These are phyloP conservation scores for Rhododendron mucronatum DNA, from an alignment of 148 eudicot genomes.

Conservation along the genomic window DNA sequence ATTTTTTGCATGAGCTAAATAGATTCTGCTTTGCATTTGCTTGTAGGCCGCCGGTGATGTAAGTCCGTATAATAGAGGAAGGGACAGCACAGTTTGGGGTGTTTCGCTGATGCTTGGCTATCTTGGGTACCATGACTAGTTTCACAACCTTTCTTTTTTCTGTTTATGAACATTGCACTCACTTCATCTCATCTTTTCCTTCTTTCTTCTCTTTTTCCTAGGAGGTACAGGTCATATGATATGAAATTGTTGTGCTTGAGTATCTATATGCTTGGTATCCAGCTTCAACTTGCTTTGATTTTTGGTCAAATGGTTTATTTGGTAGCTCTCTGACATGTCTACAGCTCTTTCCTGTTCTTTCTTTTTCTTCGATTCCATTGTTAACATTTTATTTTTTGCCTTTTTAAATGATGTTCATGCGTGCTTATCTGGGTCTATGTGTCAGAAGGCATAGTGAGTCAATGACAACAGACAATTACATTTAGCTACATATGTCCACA, in stretches of 20 bases:
- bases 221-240: neutral
- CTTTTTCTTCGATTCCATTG: neutral
- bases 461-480: neutral
- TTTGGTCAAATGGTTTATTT: neutral
- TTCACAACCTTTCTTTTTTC: neutral
- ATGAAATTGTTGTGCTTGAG: neutral
- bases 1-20: neutral
- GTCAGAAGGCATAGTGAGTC: neutral
- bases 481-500: neutral
- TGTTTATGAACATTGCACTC: neutral
- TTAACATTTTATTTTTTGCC: neutral
- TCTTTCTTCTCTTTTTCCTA: neutral
- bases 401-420: neutral
- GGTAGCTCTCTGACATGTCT: neutral
- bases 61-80: constrained; percentile 74
- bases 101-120: constrained; percentile 96
- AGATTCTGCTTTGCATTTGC: constrained; percentile 7
- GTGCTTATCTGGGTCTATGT: neutral
- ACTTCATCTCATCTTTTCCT: neutral
- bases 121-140: constrained; percentile 60
- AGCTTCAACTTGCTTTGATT: neutral
- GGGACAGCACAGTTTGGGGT: constrained; percentile 95
- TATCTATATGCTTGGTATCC: neutral
- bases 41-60: constrained; percentile 76
- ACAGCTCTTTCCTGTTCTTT: neutral